Conservation (phyloP, 441 rosid species). For the Metrosideros polymorpha region DNA sequence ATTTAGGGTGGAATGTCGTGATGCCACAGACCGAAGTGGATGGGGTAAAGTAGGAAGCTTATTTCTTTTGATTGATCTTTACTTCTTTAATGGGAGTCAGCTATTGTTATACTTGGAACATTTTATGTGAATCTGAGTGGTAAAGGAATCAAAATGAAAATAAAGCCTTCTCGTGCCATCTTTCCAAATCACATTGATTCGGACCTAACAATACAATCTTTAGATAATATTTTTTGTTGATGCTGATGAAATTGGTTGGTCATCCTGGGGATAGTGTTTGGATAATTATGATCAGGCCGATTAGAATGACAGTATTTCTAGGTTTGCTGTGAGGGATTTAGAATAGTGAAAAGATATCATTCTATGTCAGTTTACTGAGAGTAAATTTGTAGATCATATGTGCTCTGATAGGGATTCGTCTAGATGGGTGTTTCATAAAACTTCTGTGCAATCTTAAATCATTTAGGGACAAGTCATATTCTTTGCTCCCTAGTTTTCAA, state of each 20-base stretch:
- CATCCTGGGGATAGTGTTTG: not conserved
- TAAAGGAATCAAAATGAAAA: not conserved
- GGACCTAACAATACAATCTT: not conserved
- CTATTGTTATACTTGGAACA: not conserved
- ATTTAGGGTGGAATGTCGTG: constrained; percentile 82
- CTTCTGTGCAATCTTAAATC: not conserved
- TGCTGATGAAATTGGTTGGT: not conserved
- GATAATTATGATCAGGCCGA: not conserved
- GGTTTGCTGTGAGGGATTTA: not conserved
- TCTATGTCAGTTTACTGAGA: not conserved
- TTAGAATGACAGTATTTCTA: not conserved
- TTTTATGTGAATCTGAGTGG: not conserved
- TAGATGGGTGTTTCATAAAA: not conserved
- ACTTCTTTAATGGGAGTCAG: not conserved
- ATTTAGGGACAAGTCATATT: not conserved
- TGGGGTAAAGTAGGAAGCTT: constrained; percentile 54
- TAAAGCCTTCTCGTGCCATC: not conserved
- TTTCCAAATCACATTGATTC: not conserved
- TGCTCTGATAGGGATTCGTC: not conserved
- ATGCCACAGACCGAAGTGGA: constrained; percentile 78
- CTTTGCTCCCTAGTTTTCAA: not conserved
- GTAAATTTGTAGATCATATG: not conserved
- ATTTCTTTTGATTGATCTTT: constrained; percentile 2
- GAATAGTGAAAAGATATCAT: not conserved
- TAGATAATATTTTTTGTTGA: not conserved